These are phyloP conservation scores for Ophiostoma piceae DNA, from an alignment of 2,329 filamentous ascomycete species.

Conservation along the genomic window DNA sequence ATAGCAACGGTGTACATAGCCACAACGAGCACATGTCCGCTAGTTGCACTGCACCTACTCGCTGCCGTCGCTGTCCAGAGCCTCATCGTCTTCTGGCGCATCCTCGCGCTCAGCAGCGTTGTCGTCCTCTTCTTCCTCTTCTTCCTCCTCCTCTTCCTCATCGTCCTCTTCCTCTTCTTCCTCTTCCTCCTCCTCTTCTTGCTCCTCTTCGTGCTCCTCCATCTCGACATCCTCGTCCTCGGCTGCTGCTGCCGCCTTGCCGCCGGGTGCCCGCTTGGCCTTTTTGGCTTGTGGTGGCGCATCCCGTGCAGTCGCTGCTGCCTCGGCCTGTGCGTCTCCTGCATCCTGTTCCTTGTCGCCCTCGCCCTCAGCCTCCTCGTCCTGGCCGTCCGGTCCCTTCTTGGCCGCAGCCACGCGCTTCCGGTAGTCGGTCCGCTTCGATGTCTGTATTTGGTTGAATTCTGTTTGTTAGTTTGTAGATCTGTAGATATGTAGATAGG, in stretches of 20 bases:
- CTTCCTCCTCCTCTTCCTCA: slow-evolving; percentile 35
- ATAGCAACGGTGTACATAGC: background rate
- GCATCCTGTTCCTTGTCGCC: slow-evolving; percentile 22
- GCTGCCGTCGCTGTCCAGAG: slow-evolving; percentile 57
- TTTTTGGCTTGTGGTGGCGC: slow-evolving; percentile 37
- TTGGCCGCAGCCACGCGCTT: slow-evolving; percentile 65
- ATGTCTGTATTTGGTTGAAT: slow-evolving; percentile 67
- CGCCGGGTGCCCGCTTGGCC: slow-evolving; percentile 35
- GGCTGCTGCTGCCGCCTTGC: background rate
- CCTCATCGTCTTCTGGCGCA: slow-evolving; percentile 48
- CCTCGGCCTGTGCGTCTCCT: background rate
- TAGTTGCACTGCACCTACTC: slow-evolving; percentile 37
- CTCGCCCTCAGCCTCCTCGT: slow-evolving; percentile 25
- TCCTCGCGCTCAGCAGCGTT: slow-evolving; percentile 46
- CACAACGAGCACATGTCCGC: background rate
- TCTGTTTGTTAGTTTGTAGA: slow-evolving; percentile 40
- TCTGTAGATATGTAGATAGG: too few relatives aligned
- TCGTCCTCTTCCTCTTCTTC: slow-evolving; percentile 33
- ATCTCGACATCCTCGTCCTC: background rate
- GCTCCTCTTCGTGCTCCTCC: slow-evolving; percentile 33
- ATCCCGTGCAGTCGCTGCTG: slow-evolving; percentile 9
- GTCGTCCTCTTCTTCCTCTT: slow-evolving; percentile 35
- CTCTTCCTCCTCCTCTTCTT: slow-evolving; percentile 44
- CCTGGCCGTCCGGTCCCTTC: slow-evolving; percentile 34
- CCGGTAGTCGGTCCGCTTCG: slow-evolving; percentile 68